phyloP scores from a whole-genome alignment of 768 basidiomycete species.

The Austroboletus festivus region DNA sequence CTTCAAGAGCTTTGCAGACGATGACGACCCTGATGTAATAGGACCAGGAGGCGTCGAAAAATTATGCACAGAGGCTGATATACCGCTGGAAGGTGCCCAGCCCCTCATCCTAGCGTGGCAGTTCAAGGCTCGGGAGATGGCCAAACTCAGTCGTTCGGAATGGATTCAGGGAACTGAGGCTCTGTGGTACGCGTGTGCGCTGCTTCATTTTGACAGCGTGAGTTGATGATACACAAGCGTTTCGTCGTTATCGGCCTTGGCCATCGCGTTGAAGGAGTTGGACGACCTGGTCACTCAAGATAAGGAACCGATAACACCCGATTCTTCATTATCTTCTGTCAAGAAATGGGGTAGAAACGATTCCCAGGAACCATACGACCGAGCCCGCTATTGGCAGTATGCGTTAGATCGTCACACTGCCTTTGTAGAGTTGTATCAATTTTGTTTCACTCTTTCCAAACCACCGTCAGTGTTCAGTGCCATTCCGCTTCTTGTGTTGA shows the following conservation, averaged over 20 bases:
- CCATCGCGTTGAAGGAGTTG: constrained; percentile 54
- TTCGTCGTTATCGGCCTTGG: constrained; percentile 47
- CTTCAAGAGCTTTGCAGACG: constrained; percentile 64
- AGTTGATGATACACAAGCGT: constrained; percentile 36
- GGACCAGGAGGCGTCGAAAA: constrained; percentile 70
- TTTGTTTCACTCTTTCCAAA: constrained; percentile 70
- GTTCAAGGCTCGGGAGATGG: constrained; percentile 67
- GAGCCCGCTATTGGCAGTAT: constrained; percentile 47
- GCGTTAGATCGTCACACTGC: constrained; percentile 46
- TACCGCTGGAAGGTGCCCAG: constrained; percentile 69
- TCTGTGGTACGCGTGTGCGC: constrained; percentile 38
- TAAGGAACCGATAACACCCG: constrained; percentile 36
- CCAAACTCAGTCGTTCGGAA: constrained; percentile 61
- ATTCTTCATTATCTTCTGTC: constrained; percentile 19
- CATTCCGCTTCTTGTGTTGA: constrained; percentile 3
- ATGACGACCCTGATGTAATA: constrained; percentile 47
- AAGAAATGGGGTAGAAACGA: constrained; percentile 31
- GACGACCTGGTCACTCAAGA: constrained; percentile 56
- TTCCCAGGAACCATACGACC: constrained; percentile 51
- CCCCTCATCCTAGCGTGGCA: constrained; percentile 79
- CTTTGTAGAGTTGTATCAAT: constrained; percentile 66
- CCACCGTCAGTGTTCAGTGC: constrained; percentile 52
- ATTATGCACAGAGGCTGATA: constrained; percentile 66
- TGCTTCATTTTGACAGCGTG: background rate
- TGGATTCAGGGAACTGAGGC: constrained; percentile 59